Evolutionary conservation across 208 protist genomes (phyloP), one percentile per base, ranked within the genome.

Genomic region (Acanthamoeba divionensis): DNA sequence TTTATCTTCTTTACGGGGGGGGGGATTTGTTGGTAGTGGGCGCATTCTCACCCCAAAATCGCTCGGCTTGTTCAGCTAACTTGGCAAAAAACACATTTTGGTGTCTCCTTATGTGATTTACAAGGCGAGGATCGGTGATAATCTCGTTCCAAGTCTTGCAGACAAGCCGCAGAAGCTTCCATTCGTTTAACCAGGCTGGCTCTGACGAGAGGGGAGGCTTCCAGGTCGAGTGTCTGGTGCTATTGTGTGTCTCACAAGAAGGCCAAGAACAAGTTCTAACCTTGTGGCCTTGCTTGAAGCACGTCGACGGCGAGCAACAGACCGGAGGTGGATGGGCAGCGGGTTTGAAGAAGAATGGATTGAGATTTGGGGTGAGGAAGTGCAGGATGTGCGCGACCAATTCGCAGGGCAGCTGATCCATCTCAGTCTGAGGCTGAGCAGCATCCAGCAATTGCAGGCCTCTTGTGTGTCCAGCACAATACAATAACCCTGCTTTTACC

Each of bases 51-150:
- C 95, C 95, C 66, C 99, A 98, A 91, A 99, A 99, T 87, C 98
- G 97, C 94, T 99, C 98, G 93, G 98, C 98, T 95, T 99, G 98
- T 95, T 99, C 98, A 44, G 98, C 97, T 29, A 99, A 95, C 93
- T 95, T 94, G 15, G 93, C 93, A 67, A 93, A 90, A 62, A 90
- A 94, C 21, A 94, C 93, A 29, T 90, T 85, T 41, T 94, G 90
- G 48, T 83, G 48, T 2, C 73, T 29, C 33, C 41, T 26, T 21
- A 62, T 62, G 73, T 83, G 73, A 12, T 48, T 24, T 21, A 77
- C 52, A 6, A 77, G 66, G 38, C 66, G 66, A 41, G 66, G 66
- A 48, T 77, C 66, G 36, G 66, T 77, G 36, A 31, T 45, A 45
- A 77, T 48, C 9, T 54, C 31, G 33, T 77, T 77, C 66, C 66